These are phyloP conservation scores for Penicillium simplicissimum DNA, from an alignment of 495 filamentous ascomycete species.

Conservation along the genomic window DNA sequence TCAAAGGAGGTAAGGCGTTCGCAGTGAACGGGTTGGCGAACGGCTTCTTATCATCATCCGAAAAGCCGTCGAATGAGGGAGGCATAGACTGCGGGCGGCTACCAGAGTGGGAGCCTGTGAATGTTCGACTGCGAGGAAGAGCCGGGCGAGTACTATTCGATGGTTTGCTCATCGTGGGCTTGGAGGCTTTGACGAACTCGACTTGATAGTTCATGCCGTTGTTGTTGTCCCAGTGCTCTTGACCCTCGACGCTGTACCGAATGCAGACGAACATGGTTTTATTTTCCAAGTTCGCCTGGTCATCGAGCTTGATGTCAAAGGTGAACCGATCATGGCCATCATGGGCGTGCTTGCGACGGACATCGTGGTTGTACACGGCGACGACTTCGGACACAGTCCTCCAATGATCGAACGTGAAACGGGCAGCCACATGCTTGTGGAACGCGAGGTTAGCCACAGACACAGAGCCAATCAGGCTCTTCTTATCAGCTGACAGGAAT, in stretches of 20 bases:
- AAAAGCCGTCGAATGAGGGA: constrained; percentile 69
- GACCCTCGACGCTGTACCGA: constrained; percentile 79
- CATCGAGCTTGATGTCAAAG: constrained; percentile 90
- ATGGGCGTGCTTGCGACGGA: constrained; percentile 62
- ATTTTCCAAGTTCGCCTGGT: constrained; percentile 82
- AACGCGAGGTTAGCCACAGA: constrained; percentile 88
- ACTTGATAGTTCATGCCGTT: constrained; percentile 81
- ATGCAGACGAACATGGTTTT: constrained; percentile 93
- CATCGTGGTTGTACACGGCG: constrained; percentile 82
- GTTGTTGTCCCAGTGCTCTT: constrained; percentile 97
- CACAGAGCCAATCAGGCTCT: constrained; percentile 76
- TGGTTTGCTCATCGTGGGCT: constrained; percentile 53
- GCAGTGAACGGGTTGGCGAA: constrained; percentile 58
- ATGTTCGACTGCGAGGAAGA: constrained; percentile 73
- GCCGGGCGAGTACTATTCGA: constrained; percentile 57
- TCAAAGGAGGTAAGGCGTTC: constrained; percentile 52
- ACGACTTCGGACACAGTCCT: constrained; percentile 93
- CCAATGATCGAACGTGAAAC: constrained; percentile 97
- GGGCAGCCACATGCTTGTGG: constrained; percentile 81
- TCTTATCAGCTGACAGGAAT: constrained; percentile 84
- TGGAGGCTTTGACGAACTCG: constrained; percentile 79
- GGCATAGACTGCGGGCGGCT: constrained; percentile 64
- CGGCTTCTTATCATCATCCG: constrained; percentile 51
- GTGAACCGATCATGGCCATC: constrained; percentile 84
- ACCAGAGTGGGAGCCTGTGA: constrained; percentile 40